phyloP scores from a whole-genome alignment of 345 rosid species.

The Kandelia obovata region DNA sequence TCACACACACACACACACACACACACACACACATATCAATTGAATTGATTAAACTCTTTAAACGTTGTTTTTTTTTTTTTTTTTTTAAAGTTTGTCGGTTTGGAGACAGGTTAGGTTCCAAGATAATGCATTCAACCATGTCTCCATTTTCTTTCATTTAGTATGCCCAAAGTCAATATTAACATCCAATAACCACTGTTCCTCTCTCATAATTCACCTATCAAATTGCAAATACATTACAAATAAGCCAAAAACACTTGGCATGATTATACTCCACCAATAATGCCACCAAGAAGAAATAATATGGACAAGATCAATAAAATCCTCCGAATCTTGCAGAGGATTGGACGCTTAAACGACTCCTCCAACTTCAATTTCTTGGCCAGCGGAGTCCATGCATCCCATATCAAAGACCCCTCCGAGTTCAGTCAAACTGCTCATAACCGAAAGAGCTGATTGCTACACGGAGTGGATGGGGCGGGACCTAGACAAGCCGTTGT shows the following conservation, averaged over 20 bases:
- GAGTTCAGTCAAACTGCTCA: slow-evolving; percentile 5
- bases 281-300: not conserved
- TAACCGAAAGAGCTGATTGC: not conserved
- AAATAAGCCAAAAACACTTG: too few relatives aligned
- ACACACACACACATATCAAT: too few relatives aligned
- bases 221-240: too few relatives aligned
- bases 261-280: not conserved
- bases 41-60: too few relatives aligned
- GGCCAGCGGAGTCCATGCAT: slow-evolving; percentile 37
- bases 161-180: not conserved
- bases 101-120: too few relatives aligned
- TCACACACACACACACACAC: too few relatives aligned
- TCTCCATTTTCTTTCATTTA: not conserved
- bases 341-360: slow-evolving; percentile 45
- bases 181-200: not conserved
- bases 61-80: too few relatives aligned
- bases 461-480: too few relatives aligned
- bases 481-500: too few relatives aligned
- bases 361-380: slow-evolving; percentile 22
- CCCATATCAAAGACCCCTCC: slow-evolving; percentile 42
- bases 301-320: not conserved
- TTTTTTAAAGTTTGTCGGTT: too few relatives aligned
- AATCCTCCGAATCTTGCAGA: slow-evolving; percentile 1
- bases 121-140: not conserved
- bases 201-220: too few relatives aligned